A percentile compares a stretch with the other conserved stretches of the same genome.
Evolutionary conservation across 176 grass and related monocot genomes (phyloP).

Genomic region (Carex parvula): DNA sequence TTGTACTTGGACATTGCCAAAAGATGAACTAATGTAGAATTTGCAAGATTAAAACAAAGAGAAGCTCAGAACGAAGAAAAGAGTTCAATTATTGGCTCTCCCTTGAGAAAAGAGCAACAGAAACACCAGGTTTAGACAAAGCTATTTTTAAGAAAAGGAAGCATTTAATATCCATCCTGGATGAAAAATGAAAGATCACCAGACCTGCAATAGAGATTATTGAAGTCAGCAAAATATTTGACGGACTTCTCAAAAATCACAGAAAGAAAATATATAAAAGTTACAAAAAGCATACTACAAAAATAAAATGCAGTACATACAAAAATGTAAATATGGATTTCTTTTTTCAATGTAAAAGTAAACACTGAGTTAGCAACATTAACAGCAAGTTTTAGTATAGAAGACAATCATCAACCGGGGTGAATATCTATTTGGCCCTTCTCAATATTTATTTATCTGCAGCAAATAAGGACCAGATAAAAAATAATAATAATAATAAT

Average conservation of each 20-base stretch:
- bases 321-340: neutral
- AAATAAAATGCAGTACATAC: neutral
- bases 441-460: neutral
- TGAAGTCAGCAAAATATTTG: neutral
- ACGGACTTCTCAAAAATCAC: neutral
- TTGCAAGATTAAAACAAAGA: neutral
- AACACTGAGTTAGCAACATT: neutral
- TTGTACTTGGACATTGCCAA: neutral
- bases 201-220: constrained; percentile 15
- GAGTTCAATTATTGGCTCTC: constrained; percentile 24
- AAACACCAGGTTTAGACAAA: constrained; percentile 6
- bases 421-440: neutral
- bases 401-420: neutral
- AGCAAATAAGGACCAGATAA: neutral
- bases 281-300: neutral
- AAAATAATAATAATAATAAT: neutral
- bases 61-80: constrained; percentile 8
- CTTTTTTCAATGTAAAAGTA: neutral
- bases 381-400: neutral
- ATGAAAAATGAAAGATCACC: neutral
- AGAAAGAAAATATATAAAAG: neutral
- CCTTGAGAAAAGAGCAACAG: constrained; percentile 13
- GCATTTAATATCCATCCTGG: constrained; percentile 9
- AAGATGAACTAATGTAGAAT: neutral
- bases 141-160: neutral